Evolutionary conservation across 2,329 filamentous ascomycete genomes (phyloP).

Genomic region (Cercospora beticola): DNA sequence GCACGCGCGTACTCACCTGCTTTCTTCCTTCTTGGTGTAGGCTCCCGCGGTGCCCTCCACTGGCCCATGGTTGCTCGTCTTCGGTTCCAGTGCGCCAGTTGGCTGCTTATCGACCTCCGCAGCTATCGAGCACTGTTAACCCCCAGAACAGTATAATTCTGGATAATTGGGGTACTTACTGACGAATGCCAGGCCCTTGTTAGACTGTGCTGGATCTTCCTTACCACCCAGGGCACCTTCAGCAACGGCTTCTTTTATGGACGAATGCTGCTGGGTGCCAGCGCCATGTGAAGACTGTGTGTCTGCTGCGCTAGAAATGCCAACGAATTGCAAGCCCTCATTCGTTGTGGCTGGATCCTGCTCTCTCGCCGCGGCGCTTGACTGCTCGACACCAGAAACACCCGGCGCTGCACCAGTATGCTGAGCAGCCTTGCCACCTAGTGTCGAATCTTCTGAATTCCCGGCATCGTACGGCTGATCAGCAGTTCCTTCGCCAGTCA

Average conservation of each 20-base stretch:
- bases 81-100: not conserved
- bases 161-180: not conserved
- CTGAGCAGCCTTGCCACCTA: not conserved
- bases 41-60: not conserved
- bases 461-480: constrained; percentile 8
- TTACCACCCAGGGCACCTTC: not conserved
- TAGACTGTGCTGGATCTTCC: constrained; percentile 6
- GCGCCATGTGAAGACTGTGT: not conserved
- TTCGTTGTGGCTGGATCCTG: not conserved
- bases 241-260: constrained; percentile 1
- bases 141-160: not conserved
- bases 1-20: not conserved
- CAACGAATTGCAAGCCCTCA: constrained; percentile 7
- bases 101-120: not conserved
- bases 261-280: not conserved
- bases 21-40: constrained; percentile 7
- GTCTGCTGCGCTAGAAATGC: not conserved
- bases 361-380: not conserved
- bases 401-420: not conserved
- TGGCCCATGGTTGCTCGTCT: constrained; percentile 6
- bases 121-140: not conserved
- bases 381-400: not conserved
- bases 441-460: not conserved
- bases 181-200: constrained; percentile 4
- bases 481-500: constrained; percentile 3